phyloP scores from a whole-genome alignment of 768 basidiomycete species.

The Hygrocybe coccinea region DNA sequence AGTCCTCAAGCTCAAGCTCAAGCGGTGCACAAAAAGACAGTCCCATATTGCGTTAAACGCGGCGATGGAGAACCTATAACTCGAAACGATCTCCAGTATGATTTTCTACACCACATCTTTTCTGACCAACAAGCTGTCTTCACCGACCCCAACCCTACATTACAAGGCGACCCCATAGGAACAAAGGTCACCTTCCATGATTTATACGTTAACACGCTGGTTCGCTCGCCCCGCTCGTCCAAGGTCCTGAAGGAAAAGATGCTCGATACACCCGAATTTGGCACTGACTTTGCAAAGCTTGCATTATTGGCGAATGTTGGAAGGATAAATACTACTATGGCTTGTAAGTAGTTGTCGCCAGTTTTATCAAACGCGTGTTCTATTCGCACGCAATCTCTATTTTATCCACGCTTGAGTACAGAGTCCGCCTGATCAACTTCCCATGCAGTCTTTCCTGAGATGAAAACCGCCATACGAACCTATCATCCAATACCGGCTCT shows the following conservation, averaged over 20 bases:
- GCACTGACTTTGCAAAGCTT: conserved; percentile 67
- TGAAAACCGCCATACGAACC: conserved; percentile 85
- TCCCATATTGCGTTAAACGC: conserved; percentile 39
- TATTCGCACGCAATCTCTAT: not conserved
- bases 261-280: conserved; percentile 51
- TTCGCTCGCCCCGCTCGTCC: conserved; percentile 62
- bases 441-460: conserved; percentile 77
- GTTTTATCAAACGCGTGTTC: not conserved
- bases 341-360: conserved; percentile 70
- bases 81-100: conserved; percentile 68
- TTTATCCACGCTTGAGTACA: not conserved
- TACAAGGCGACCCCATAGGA: conserved; percentile 48
- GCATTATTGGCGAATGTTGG: conserved; percentile 77
- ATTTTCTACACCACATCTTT: conserved; percentile 76
- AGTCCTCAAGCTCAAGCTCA: too few relatives aligned
- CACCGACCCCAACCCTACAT: conserved; percentile 50
- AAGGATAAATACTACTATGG: conserved; percentile 76
- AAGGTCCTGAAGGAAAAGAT: conserved; percentile 70
- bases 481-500: conserved; percentile 90
- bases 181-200: conserved; percentile 54
- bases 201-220: conserved; percentile 71
- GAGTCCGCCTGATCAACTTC: not conserved
- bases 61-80: conserved; percentile 63
- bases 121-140: conserved; percentile 56
- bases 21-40: conserved; percentile 69